phyloP scores from a whole-genome alignment of 164 flowering plant genomes.

The Nymphaea colorata region DNA sequence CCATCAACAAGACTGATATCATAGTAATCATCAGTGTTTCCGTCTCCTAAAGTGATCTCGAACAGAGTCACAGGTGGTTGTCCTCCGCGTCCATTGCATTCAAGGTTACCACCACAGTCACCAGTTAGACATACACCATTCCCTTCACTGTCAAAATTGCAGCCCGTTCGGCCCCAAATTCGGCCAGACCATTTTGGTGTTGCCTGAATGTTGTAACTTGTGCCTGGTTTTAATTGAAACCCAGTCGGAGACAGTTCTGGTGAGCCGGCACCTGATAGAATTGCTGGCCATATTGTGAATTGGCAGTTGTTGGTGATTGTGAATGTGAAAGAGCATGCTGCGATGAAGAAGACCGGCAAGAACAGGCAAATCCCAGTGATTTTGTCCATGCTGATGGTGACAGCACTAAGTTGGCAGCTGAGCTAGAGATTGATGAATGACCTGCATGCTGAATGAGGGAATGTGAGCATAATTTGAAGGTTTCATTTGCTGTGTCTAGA shows the following conservation, averaged over 20 bases:
- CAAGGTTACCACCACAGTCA: conserved; percentile 3
- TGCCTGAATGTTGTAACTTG: conserved; percentile 19
- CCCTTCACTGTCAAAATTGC: not conserved
- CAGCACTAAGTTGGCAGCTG: not conserved
- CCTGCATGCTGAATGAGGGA: not conserved
- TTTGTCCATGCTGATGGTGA: not conserved
- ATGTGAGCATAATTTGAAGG: not conserved
- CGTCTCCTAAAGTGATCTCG: not conserved
- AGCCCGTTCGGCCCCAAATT: not conserved
- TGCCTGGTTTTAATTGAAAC: conserved; percentile 41
- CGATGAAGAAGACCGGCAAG: not conserved
- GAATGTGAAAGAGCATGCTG: conserved; percentile 14
- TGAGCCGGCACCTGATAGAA: conserved; percentile 52
- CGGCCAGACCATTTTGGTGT: conserved; percentile 49
- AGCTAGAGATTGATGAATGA: not conserved
- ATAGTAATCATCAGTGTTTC: not conserved
- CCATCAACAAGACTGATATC: conserved; percentile 3
- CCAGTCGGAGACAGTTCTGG: conserved; percentile 51
- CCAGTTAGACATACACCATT: not conserved
- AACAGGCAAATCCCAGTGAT: not conserved
- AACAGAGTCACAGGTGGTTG: not conserved
- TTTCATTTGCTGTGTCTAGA: not conserved
- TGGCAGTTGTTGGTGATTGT: conserved; percentile 63
- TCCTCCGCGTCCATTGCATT: not conserved
- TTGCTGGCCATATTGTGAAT: conserved; percentile 74